Conservation (phyloP, 148 eudicot species). For the Rhododendron mucronatum region DNA sequence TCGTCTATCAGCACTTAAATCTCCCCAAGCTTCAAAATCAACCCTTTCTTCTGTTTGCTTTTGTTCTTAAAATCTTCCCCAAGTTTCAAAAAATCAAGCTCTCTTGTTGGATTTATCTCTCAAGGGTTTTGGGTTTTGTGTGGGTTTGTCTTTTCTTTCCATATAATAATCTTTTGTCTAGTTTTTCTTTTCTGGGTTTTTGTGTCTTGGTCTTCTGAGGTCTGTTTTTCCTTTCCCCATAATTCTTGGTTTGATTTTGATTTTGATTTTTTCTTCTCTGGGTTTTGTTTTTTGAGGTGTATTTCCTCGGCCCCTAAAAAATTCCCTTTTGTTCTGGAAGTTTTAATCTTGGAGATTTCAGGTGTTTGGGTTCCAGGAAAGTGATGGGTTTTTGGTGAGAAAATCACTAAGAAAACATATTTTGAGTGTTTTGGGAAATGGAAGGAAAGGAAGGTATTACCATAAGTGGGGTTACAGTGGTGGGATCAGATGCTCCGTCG, state of each 20-base stretch:
- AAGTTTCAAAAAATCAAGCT: constrained; percentile 5
- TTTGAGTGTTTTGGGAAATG: constrained; percentile 28
- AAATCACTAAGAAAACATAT: background rate
- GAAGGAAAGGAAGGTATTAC: constrained; percentile 44
- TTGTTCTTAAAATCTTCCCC: background rate
- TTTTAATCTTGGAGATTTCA: constrained; percentile 1
- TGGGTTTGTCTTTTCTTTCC: background rate
- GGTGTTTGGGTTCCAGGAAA: constrained; percentile 7
- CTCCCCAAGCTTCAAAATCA: background rate
- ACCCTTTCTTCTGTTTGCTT: constrained; percentile 8
- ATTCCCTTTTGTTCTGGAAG: constrained; percentile 4
- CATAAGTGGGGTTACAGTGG: constrained; percentile 75
- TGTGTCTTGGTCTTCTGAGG: background rate
- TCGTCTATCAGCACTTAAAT: background rate
- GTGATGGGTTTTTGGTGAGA: constrained; percentile 25
- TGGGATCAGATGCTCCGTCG: constrained; percentile 90
- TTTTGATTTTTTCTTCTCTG: background rate
- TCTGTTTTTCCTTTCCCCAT: background rate
- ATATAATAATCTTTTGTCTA: background rate
- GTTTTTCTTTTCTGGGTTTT: constrained; percentile 16
- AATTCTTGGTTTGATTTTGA: background rate
- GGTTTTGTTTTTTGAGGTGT: constrained; percentile 12
- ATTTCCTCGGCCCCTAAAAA: background rate
- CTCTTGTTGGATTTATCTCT: background rate
- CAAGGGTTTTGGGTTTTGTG: constrained; percentile 25